phyloP scores from a whole-genome alignment of 129 eudicot species.

The Tagetes erecta region DNA sequence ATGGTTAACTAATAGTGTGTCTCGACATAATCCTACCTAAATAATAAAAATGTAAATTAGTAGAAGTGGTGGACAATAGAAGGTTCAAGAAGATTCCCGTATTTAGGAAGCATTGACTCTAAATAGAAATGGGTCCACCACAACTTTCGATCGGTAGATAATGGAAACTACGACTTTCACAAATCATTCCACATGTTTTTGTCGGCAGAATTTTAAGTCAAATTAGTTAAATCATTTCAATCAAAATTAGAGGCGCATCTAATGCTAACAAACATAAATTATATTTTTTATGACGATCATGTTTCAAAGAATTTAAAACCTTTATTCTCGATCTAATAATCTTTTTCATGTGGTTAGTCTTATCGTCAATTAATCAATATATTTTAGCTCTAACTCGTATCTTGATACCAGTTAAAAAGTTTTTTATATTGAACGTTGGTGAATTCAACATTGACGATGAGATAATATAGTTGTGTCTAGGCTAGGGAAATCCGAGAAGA shows the following conservation, averaged over 20 bases:
- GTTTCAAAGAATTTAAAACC: not conserved
- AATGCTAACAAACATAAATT: not conserved
- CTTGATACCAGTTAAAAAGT: too few relatives aligned
- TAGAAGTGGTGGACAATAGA: not conserved
- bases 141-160: not conserved
- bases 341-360: not conserved
- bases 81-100: not conserved
- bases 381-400: too few relatives aligned
- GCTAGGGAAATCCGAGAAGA: too few relatives aligned
- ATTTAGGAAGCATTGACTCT: slow-evolving; percentile 4
- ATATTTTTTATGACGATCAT: not conserved
- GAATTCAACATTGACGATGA: too few relatives aligned
- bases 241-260: not conserved
- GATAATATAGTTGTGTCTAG: too few relatives aligned
- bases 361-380: too few relatives aligned
- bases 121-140: not conserved
- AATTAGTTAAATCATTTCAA: not conserved
- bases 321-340: not conserved
- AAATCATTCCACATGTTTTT: slow-evolving; percentile 16
- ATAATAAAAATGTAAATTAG: not conserved
- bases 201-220: not conserved
- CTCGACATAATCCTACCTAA: too few relatives aligned
- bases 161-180: not conserved
- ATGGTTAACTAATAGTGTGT: too few relatives aligned
- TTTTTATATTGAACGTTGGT: too few relatives aligned